phyloP scores from a whole-genome alignment of 2,329 filamentous ascomycete species.

The Aspergillus unguis region DNA sequence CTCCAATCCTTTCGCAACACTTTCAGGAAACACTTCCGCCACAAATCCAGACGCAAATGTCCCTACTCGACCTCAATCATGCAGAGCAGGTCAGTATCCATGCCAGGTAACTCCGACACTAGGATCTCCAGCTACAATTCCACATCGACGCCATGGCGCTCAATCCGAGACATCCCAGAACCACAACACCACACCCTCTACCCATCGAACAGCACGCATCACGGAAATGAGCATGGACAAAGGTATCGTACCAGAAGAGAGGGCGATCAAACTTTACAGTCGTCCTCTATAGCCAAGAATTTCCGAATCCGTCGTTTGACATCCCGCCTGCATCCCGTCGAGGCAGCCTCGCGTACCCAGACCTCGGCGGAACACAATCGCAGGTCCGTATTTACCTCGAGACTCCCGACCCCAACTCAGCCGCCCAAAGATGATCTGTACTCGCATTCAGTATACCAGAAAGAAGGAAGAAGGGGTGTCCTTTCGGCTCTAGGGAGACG shows the following conservation, averaged over 20 bases:
- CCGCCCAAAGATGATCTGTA: constrained; percentile 8
- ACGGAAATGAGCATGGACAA: not conserved
- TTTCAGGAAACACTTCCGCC: constrained; percentile 8
- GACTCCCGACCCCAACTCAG: constrained; percentile 15
- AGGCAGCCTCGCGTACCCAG: constrained; percentile 5
- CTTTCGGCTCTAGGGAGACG: constrained; percentile 12
- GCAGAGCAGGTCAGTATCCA: constrained; percentile 4
- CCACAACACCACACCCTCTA: not conserved
- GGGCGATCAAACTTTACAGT: not conserved
- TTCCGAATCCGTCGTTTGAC: constrained; percentile 3
- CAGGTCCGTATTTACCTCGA: constrained; percentile 6
- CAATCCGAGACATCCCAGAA: not conserved
- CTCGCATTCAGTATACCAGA: constrained; percentile 15
- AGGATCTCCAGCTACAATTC: not conserved
- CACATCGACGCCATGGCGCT: not conserved
- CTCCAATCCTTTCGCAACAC: constrained; percentile 21
- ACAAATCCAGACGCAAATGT: not conserved
- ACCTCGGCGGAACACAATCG: not conserved
- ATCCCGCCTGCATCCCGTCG: not conserved
- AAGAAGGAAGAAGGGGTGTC: constrained; percentile 15
- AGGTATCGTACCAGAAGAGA: not conserved
- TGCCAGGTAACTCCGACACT: not conserved
- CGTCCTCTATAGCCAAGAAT: not conserved
- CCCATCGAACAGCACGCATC: not conserved
- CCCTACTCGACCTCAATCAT: not conserved